Evolutionary conservation across 805 yeast species (phyloP).

Genomic region (Cyberlindnera mrakii): DNA sequence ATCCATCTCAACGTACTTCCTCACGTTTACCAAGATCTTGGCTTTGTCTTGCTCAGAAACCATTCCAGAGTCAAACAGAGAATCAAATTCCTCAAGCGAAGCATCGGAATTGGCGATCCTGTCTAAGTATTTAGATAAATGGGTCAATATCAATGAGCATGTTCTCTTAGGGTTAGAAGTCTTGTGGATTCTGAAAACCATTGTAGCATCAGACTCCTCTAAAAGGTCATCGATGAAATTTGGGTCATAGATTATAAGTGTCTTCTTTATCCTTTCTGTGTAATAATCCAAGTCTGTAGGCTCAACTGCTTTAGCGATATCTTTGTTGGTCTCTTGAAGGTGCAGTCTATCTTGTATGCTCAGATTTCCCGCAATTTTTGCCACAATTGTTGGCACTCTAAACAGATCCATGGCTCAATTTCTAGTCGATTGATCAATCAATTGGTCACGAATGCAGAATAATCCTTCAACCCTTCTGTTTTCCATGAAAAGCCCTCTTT

Average conservation of each 20-base stretch:
- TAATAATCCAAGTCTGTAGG: conserved; percentile 10
- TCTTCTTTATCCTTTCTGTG: conserved; percentile 6
- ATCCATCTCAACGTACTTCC: conserved; percentile 16
- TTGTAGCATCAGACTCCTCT: conserved; percentile 11
- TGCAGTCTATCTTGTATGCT: conserved; percentile 17
- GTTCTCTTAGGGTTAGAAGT: conserved; percentile 19
- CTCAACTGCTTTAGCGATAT: conserved; percentile 4
- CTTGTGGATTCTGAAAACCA: conserved; percentile 10
- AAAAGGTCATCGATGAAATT: conserved; percentile 10
- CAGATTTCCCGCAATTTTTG: conserved; percentile 9
- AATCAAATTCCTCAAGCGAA: conserved; percentile 7
- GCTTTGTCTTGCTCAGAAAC: conserved; percentile 22
- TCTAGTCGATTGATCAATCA: not conserved
- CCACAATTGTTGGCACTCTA: conserved; percentile 4
- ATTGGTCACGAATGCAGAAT: no score
- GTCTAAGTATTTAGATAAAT: conserved; percentile 9
- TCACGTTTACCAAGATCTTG: conserved; percentile 13
- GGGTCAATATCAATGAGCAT: conserved; percentile 3
- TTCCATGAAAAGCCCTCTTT: no score
- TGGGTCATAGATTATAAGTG: conserved; percentile 14
- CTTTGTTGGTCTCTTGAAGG: conserved; percentile 7
- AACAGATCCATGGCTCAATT: conserved; percentile 1
- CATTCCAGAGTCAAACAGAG: conserved; percentile 9
- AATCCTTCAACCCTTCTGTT: no score
- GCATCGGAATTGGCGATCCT: conserved; percentile 5